Evolutionary conservation across 1,284 basidiomycete genomes (phyloP).

Genomic region (Boletus mariae): DNA sequence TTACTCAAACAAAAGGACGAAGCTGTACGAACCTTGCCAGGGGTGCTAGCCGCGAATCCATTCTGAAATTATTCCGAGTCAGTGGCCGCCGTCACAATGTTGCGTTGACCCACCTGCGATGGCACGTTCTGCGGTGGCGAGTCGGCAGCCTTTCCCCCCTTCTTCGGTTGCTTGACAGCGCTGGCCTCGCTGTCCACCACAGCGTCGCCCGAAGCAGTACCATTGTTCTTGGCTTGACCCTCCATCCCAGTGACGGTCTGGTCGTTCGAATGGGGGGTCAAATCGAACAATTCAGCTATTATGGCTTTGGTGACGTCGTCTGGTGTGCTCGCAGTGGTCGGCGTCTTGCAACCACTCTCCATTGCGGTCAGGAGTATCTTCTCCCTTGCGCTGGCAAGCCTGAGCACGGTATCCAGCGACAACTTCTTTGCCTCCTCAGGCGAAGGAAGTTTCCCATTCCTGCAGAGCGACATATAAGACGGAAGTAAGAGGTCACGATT

Average conservation of each 20-base stretch:
- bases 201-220: not conserved
- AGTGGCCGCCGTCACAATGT: not conserved
- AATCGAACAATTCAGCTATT: constrained; percentile 32
- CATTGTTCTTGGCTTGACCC: constrained; percentile 8
- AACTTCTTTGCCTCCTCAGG: constrained; percentile 54
- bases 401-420: constrained; percentile 56
- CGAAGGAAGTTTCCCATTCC: constrained; percentile 52
- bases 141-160: not conserved
- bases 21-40: constrained; percentile 6
- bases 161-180: not conserved
- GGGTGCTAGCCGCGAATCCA: not conserved
- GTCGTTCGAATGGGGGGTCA: constrained; percentile 13
- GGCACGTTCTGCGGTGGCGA: not conserved
- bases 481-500: constrained; percentile 52
- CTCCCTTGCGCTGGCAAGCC: constrained; percentile 58
- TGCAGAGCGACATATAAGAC: constrained; percentile 53
- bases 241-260: not conserved
- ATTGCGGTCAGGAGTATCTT: constrained; percentile 41
- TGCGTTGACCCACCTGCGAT: constrained; percentile 4
- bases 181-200: not conserved
- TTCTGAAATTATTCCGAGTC: constrained; percentile 7
- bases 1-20: not conserved
- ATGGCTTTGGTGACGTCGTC: constrained; percentile 35
- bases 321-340: constrained; percentile 34
- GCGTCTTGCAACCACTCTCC: constrained; percentile 40